These are phyloP conservation scores for Camelina neglecta DNA, from an alignment of 345 rosid genomes.

Conservation along the genomic window DNA sequence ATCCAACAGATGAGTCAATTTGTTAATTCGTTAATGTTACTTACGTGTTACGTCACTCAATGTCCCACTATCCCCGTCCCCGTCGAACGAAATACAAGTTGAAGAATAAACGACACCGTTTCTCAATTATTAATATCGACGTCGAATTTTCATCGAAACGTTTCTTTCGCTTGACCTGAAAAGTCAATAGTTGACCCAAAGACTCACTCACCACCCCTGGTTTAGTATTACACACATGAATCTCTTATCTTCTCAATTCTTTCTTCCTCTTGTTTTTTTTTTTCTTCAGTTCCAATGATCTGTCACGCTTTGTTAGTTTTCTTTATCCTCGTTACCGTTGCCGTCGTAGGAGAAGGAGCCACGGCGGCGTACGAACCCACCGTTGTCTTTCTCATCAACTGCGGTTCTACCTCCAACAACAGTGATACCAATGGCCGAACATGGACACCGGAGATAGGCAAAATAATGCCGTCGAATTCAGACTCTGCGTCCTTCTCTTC, in stretches of 20 bases:
- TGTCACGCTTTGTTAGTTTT: not conserved
- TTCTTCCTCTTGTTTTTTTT: no score
- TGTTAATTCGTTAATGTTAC: no score
- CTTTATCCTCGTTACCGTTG: not conserved
- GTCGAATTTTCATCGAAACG: no score
- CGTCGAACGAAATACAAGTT: no score
- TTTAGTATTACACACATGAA: not conserved
- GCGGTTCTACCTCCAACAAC: not conserved
- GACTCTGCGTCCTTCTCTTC: not conserved
- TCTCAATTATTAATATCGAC: no score
- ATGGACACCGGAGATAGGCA: not conserved
- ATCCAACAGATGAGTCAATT: no score
- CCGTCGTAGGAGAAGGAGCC: not conserved
- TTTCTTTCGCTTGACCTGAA: slow-evolving; percentile 18
- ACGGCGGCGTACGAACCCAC: slow-evolving; percentile 16
- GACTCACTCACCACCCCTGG: slow-evolving; percentile 24
- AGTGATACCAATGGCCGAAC: not conserved
- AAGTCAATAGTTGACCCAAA: slow-evolving; percentile 17
- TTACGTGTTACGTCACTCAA: no score
- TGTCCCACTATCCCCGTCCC: no score
- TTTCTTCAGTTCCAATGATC: not conserved
- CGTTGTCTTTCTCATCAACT: slow-evolving; percentile 25
- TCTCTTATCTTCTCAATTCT: not conserved
- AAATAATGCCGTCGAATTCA: not conserved
- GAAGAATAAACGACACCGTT: no score